phyloP scores from a whole-genome alignment of 441 rosid species.

The Euphorbia schlechtendalii region DNA sequence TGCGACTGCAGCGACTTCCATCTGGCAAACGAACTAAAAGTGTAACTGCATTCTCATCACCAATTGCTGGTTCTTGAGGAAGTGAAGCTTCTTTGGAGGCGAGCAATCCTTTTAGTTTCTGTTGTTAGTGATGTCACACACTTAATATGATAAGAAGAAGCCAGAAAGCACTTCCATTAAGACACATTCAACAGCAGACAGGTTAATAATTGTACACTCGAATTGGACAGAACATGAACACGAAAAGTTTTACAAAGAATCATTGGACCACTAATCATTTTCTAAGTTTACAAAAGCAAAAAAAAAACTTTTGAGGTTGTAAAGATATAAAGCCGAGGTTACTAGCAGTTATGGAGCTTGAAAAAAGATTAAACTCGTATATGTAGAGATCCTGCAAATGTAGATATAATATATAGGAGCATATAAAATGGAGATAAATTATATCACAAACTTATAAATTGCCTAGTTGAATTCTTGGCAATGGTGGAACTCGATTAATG shows the following conservation, averaged over 20 bases:
- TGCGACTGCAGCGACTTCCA: slow-evolving; percentile 68
- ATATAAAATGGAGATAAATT: neutral
- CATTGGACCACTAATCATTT: neutral
- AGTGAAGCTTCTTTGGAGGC: slow-evolving; percentile 34
- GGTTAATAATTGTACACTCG: neutral
- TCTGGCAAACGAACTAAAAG: slow-evolving; percentile 71
- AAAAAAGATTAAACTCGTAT: too few relatives aligned
- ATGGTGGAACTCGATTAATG: slow-evolving; percentile 2
- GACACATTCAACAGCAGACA: neutral
- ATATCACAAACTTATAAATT: neutral
- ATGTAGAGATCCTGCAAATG: neutral
- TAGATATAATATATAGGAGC: neutral
- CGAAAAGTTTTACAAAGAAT: neutral
- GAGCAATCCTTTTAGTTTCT: slow-evolving; percentile 38
- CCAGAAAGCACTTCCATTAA: neutral
- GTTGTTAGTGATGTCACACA: slow-evolving; percentile 10
- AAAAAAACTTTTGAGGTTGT: neutral
- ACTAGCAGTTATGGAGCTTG: neutral
- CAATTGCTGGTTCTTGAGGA: slow-evolving; percentile 56
- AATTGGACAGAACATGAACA: neutral
- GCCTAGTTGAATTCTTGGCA: neutral
- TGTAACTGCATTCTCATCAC: slow-evolving; percentile 51
- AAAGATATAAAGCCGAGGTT: neutral
- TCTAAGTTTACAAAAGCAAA: neutral
- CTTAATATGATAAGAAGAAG: neutral